Conservation (phyloP, 2,329 filamentous ascomycete genomes). For the Penicillium sp. region DNA sequence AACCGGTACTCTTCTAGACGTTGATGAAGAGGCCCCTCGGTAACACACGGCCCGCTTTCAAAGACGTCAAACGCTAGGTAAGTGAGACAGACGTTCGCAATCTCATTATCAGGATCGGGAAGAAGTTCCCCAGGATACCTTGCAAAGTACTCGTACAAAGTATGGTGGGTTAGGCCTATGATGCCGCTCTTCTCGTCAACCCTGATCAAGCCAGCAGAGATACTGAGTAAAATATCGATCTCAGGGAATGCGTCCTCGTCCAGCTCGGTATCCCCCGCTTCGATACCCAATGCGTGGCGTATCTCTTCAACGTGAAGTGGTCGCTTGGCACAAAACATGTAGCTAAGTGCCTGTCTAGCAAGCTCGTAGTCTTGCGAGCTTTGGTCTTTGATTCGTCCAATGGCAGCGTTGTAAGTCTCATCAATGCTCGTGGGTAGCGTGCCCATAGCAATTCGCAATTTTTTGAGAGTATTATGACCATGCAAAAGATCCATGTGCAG, state of each 20-base stretch:
- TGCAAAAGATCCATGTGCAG: constrained; percentile 8
- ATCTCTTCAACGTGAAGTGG: constrained; percentile 12
- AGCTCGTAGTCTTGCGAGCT: not conserved
- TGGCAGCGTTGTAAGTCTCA: not conserved
- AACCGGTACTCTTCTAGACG: constrained; percentile 13
- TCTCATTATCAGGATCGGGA: constrained; percentile 11
- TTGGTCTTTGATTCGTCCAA: not conserved
- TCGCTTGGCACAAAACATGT: constrained; percentile 8
- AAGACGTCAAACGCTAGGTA: constrained; percentile 20
- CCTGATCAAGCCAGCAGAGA: constrained; percentile 16
- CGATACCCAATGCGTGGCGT: constrained; percentile 13
- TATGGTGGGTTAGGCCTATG: constrained; percentile 17
- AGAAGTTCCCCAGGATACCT: constrained; percentile 10
- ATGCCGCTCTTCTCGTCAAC: constrained; percentile 13
- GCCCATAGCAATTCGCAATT: constrained; percentile 1
- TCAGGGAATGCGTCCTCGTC: constrained; percentile 1
- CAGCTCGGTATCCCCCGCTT: not conserved
- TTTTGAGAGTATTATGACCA: not conserved
- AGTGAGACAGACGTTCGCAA: constrained; percentile 18
- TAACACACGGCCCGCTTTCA: constrained; percentile 8
- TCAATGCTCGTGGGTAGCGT: not conserved
- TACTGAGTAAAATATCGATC: constrained; percentile 10
- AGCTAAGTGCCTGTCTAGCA: constrained; percentile 1
- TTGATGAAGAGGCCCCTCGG: constrained; percentile 1
- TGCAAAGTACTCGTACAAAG: constrained; percentile 20